Percentiles rank a stretch among this genome's conserved stretches.
Conservation (phyloP, 768 basidiomycete genomes). For the Tubosaeta sp. region DNA sequence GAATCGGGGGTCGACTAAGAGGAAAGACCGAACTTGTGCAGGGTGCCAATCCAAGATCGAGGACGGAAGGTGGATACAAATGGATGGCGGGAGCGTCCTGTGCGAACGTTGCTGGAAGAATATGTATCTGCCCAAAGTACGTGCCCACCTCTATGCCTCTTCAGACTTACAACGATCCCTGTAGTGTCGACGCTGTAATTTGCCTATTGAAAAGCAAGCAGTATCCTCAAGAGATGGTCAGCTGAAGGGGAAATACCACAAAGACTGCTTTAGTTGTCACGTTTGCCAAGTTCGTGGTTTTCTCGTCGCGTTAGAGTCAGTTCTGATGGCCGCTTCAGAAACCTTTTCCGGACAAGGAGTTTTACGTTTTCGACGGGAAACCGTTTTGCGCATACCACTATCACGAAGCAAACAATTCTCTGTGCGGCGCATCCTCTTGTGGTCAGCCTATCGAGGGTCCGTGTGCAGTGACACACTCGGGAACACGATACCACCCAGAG, state of each 20-base stretch:
- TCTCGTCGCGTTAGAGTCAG: neutral
- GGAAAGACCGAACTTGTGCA: conserved; percentile 48
- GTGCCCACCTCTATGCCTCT: conserved; percentile 14
- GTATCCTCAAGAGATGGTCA: conserved; percentile 91
- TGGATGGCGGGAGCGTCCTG: conserved; percentile 70
- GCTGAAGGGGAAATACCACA: conserved; percentile 93
- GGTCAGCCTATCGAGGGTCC: conserved; percentile 91
- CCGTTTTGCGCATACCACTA: conserved; percentile 92
- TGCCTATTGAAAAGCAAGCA: conserved; percentile 87
- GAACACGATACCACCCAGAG: conserved; percentile 82
- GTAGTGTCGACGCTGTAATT: conserved; percentile 82
- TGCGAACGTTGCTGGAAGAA: conserved; percentile 95
- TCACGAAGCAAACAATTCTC: conserved; percentile 85
- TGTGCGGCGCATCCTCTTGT: conserved; percentile 76
- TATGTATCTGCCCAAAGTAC: conserved; percentile 89
- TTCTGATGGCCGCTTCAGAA: conserved; percentile 41
- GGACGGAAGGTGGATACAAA: conserved; percentile 78
- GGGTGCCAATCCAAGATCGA: conserved; percentile 68
- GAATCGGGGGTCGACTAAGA: conserved; percentile 31
- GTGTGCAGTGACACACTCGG: conserved; percentile 81
- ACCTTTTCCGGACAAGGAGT: conserved; percentile 88
- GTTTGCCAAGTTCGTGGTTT: conserved; percentile 61
- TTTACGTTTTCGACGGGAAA: conserved; percentile 88
- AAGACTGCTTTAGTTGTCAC: conserved; percentile 86
- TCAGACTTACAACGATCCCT: neutral